Evolutionary conservation across 805 yeast genomes (phyloP), one percentile per base, ranked within the genome.

Genomic region (Hermanozyma aechmeae): DNA sequence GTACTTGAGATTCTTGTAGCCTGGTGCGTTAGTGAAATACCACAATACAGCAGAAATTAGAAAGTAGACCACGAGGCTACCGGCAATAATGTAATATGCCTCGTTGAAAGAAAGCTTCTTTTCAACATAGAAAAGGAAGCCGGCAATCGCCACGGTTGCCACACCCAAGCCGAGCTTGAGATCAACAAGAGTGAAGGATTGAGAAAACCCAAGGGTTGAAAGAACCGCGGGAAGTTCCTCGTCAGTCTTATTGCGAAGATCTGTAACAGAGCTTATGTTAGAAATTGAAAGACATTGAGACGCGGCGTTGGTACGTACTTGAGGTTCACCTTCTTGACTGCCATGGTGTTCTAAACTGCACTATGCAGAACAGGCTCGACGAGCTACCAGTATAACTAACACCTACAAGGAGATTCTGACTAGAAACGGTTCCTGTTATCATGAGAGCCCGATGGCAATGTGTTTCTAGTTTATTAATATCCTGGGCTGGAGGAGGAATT

Each of bases 161-260:
- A 65, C 60, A 0, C 78, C 78, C 20, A 73, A 48, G 2, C 58
- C 71, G 16, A 73, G 46, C 43, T 68, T 70, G 24, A 56, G 43
- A 40, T 73, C 79, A 19, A 46, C 42, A 12, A 69, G 36, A 10
- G 37, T 38, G 39, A 71, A 73, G 16, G 69, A 59, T 42, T 73
- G 73, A 9, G 50, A 48, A 38, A 57, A 73, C 3, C 73, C 75
- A 9, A 71, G 44, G 22, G 52, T 52, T 18, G 56, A 56, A 30
- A 73, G 45, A 1, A 58, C 55, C 3, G 46, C 45, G 5, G 68
- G 48, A 19, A 73, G 51, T 20, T 58, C 58, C 10, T 72, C 78
- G 43, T 73, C 79, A 11, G 65, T 51, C 22, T 68, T 65, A 13
- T 56, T 58, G 36, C 70, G 64, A 40, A 73, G 53, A 3, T 70